Conservation (phyloP, 805 yeast species). For the Yueomyces sinensis region DNA sequence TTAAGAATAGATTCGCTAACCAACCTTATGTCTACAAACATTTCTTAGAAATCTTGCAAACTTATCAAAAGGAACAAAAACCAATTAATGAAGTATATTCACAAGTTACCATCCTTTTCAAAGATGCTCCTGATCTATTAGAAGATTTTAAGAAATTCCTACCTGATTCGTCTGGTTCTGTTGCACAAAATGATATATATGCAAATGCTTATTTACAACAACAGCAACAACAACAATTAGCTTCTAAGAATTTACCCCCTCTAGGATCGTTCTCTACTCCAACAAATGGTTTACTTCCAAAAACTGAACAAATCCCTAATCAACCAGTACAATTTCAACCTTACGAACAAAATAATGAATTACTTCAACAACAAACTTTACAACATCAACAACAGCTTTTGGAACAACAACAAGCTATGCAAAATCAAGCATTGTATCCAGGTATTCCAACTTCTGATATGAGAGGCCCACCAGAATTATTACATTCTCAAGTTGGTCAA, state of each 20-base stretch:
- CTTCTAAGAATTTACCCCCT: conserved; percentile 22
- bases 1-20: conserved; percentile 81
- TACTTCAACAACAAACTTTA: conserved; percentile 7
- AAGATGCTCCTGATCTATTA: conserved; percentile 85
- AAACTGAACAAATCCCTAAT: conserved; percentile 1
- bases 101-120: conserved; percentile 79
- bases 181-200: conserved; percentile 1
- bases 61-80: conserved; percentile 91
- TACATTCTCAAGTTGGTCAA: neutral
- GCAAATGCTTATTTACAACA: conserved; percentile 14
- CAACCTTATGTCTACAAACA: conserved; percentile 95
- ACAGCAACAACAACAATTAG: conserved; percentile 10
- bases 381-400: conserved; percentile 9
- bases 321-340: neutral
- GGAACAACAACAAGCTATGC: conserved; percentile 4
- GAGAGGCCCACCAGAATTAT: conserved; percentile 15
- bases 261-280: conserved; percentile 27
- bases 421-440: neutral
- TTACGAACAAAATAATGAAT: conserved; percentile 3
- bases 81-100: conserved; percentile 92
- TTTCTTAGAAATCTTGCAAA: conserved; percentile 87
- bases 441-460: conserved; percentile 25
- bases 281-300: conserved; percentile 15
- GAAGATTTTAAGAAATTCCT: conserved; percentile 92
- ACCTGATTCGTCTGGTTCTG: conserved; percentile 44